Base-by-base conservation (phyloP, 495 filamentous ascomycete species). In the Penicillium verhagenii region DNA sequence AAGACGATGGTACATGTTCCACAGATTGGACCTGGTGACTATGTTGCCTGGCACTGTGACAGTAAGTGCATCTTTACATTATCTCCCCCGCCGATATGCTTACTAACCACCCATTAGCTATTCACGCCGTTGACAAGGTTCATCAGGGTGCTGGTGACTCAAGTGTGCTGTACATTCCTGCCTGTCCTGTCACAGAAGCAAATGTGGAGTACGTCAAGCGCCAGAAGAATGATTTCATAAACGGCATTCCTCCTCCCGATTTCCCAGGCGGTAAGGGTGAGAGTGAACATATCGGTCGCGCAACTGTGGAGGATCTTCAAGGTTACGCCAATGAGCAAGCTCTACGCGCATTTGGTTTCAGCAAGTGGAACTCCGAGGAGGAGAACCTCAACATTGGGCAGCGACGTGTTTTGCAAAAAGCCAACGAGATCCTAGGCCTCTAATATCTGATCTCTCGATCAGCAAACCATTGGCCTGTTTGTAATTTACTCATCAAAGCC, bases 1-100 rank as follows among this genome's bases (percentile, higher is more conserved):
- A 25, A 57, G 11, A 82, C 82, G 6, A 91, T 93, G 87, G 77
- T 90, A 3, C 82, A 87, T 60, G 69, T 91, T 1, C 89, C 89
- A 1, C 68, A 68, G 7, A 85, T 92, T 18, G 70, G 66, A n/a
- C 88, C 89, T 2, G 89, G 89, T 0, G 89, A 92, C 64, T 47
- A 47, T 47, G 45, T 47, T 11, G 25, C 28, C 43, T 57, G 55
- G 55, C 50, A 50, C 25, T 50, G 33, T 39, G 55, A 57, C 55
- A 49, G 53, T 9, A 33, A 33, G 29, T 33, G 7, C 11, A 1
- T 33, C 29, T 33, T 4, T n/a, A n/a, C n/a, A n/a, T n/a, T n/a
- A n/a, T n/a, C n/a, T n/a, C 29, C 11, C 11, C 11, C 14, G 29
- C 11, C 9, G 11, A 33, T 11, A 11, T 14, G 11, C 10, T 14